phyloP scores from a whole-genome alignment of 805 yeast genomes.

The Kazachstania viticola region DNA sequence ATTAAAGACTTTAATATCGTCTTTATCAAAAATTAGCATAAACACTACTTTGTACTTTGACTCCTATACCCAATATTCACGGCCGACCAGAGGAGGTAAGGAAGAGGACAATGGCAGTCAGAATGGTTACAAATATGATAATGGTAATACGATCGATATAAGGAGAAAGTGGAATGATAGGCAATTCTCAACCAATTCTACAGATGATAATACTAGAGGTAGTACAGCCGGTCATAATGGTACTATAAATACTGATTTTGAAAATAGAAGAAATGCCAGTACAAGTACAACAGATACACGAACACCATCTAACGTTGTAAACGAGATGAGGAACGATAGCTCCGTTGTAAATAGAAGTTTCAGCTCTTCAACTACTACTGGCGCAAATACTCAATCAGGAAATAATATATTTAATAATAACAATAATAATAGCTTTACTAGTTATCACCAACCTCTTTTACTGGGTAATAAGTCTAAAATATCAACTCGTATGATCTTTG shows the following conservation, averaged over 20 bases:
- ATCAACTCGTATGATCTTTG: conserved; percentile 4
- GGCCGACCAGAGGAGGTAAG: background rate
- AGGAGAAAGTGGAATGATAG: conserved; percentile 1
- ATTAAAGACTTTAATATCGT: conserved; percentile 40
- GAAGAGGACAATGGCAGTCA: too few species aligned
- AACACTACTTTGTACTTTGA: conserved; percentile 52
- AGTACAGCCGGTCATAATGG: background rate
- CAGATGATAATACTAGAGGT: background rate
- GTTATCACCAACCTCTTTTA: too few species aligned
- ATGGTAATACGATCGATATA: too few species aligned
- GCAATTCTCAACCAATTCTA: background rate
- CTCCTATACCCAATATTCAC: conserved; percentile 4
- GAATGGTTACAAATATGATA: too few species aligned
- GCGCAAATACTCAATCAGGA: background rate
- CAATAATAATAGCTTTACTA: background rate
- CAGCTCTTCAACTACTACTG: conserved; percentile 1
- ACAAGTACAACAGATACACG: conserved; percentile 13
- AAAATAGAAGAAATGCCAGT: conserved; percentile 8
- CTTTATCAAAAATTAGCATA: conserved; percentile 52
- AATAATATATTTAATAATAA: too few species aligned
- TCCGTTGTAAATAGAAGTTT: background rate
- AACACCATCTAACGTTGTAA: background rate
- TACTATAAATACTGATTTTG: background rate
- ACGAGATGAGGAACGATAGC: background rate
- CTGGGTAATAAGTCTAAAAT: conserved; percentile 1